phyloP scores from a whole-genome alignment of 345 rosid species.

The Carallia pectinifolia region DNA sequence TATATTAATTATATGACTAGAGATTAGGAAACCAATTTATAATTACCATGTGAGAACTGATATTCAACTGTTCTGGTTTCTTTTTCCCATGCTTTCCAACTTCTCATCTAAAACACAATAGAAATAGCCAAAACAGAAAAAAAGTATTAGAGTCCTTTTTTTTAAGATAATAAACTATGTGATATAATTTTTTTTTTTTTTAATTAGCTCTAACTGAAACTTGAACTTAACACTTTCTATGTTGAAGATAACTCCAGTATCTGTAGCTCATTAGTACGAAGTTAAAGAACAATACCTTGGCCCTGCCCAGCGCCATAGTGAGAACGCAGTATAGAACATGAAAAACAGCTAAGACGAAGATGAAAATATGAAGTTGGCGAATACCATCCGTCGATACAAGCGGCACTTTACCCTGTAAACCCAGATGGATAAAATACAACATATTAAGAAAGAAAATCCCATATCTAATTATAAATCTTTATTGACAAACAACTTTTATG shows the following conservation, averaged over 20 bases:
- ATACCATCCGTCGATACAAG: slow-evolving; percentile 35
- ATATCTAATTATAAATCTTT: too few relatives aligned
- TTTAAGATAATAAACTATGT: too few relatives aligned
- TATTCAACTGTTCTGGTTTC: slow-evolving; percentile 27
- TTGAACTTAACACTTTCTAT: too few relatives aligned
- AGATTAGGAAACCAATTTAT: not conserved
- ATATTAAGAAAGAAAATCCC: not conserved
- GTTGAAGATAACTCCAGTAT: too few relatives aligned
- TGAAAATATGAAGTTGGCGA: slow-evolving; percentile 45
- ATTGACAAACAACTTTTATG: too few relatives aligned
- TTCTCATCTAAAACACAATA: slow-evolving; percentile 17
- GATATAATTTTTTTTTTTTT: too few relatives aligned
- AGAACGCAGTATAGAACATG: slow-evolving; percentile 37
- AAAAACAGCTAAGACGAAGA: slow-evolving; percentile 39
- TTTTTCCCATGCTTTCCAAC: slow-evolving; percentile 36
- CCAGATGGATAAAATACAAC: not conserved
- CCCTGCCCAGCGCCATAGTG: slow-evolving; percentile 38
- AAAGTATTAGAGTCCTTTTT: too few relatives aligned
- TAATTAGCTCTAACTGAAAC: too few relatives aligned
- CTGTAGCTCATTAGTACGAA: not conserved
- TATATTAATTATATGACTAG: not conserved
- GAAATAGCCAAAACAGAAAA: too few relatives aligned
- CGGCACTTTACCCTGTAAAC: slow-evolving; percentile 34
- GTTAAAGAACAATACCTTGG: slow-evolving; percentile 24
- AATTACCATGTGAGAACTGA: slow-evolving; percentile 22